Evolutionary conservation across 75 land plant species (phyloP).

Genomic region (Sequoiadendron giganteum): DNA sequence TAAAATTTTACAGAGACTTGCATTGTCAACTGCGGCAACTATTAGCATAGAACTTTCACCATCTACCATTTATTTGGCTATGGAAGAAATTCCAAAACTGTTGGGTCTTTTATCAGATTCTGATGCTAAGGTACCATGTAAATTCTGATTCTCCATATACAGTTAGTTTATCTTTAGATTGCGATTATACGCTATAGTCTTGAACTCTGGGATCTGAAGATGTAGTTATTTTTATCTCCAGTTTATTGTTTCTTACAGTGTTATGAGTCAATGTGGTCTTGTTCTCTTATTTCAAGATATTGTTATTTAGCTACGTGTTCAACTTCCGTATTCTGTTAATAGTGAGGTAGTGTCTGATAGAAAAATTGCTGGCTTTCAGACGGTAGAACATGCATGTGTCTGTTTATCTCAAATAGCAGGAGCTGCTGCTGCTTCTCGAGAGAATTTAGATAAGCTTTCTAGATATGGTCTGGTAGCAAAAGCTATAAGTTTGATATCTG

Average conservation of each 20-base stretch:
- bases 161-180: too few relatives aligned
- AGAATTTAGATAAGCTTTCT: conserved; percentile 56
- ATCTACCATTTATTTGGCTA: conserved; percentile 29
- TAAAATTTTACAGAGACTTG: conserved; percentile 47
- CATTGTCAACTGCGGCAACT: conserved; percentile 66
- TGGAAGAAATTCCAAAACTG: conserved; percentile 62
- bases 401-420: conserved; percentile 55
- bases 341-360: neutral
- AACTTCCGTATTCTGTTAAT: too few relatives aligned
- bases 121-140: conserved; percentile 26
- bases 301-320: too few relatives aligned
- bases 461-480: conserved; percentile 48
- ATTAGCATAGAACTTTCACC: conserved; percentile 61
- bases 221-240: too few relatives aligned
- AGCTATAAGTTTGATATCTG: conserved; percentile 31
- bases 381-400: conserved; percentile 46
- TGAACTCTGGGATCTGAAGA: too few relatives aligned
- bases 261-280: too few relatives aligned
- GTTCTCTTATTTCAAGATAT: too few relatives aligned
- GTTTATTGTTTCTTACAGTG: too few relatives aligned
- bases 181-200: too few relatives aligned
- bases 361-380: conserved; percentile 18
- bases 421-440: conserved; percentile 30
- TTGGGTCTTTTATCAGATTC: conserved; percentile 65
- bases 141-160: too few relatives aligned